Base-by-base conservation (phyloP, 1,139 yeast genomes). In the Taphrina populina region DNA sequence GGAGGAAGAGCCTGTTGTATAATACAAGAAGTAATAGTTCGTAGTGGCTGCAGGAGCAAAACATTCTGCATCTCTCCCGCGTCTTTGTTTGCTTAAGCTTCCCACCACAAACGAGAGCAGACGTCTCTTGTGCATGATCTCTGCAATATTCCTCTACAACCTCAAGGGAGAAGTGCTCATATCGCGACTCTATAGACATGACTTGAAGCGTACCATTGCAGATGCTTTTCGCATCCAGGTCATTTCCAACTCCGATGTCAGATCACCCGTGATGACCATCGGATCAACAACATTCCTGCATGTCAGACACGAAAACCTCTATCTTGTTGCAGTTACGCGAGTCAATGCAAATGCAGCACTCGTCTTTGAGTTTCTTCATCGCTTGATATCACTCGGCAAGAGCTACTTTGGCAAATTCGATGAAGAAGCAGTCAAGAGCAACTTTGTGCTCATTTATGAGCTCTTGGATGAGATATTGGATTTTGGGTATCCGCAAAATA, bases 221-320 rank as follows among this genome's bases (percentile, higher is more conserved):
- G 97, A 90, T 63, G 88, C 88, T 41, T 92, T 92, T 67, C 78
- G 96, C 32, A 84, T 90, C 60, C 96, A 92, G 66, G 95, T 88
- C 35, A 86, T 90, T 49, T 76, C 87, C 54, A 79, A 78, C 60
- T 69, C 76, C 6, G 82, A 79, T 56, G 73, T 75, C 27, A 76
- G 85, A 61, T 83, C 95, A 2, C 98, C 98, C 0, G 82, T 92
- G 4, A 71, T 90, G 56, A 92, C 97, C 0, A 71, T 92, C 39
- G 98, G 98, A 2, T 86, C 95, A 0, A 92, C 97, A 0, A 84
- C 96, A 0, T 92, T 90, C 67, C 76, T 88, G 45, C 90, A 88
- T 66, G 83, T 87, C 49, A 79, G 80, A 62, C 79, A 82, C 56
- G 83, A 82, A 13, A 74, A 77, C 58, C 65, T 92, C 19, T 92